Percentiles rank a stretch among this genome's conserved stretches.
phyloP scores from a whole-genome alignment of 129 eudicot species.

The Chrysanthemum seticuspe region DNA sequence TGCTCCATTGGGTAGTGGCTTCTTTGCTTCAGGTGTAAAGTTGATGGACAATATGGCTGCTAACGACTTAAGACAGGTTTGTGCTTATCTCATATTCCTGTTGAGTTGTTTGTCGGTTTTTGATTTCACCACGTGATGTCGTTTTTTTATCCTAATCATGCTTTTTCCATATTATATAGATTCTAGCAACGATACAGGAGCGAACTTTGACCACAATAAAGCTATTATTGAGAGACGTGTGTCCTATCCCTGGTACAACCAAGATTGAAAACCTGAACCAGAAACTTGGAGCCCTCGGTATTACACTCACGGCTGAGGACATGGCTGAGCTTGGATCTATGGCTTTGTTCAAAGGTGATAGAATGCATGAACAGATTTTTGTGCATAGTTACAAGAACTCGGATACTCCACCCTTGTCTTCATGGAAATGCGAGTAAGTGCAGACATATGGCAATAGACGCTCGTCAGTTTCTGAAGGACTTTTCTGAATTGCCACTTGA shows the following conservation, averaged over 20 bases:
- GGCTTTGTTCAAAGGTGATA: constrained; percentile 42
- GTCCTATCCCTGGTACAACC: constrained; percentile 52
- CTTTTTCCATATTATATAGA: constrained; percentile 19
- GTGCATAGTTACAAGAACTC: constrained; percentile 17
- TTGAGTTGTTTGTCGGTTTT: no score
- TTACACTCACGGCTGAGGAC: constrained; percentile 41
- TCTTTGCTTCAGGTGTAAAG: constrained; percentile 36
- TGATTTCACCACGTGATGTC: no score
- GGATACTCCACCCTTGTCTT: constrained; percentile 32
- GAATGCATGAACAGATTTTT: constrained; percentile 37
- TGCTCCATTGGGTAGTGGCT: constrained; percentile 52
- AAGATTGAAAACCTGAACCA: constrained; percentile 46
- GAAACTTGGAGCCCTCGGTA: constrained; percentile 43
- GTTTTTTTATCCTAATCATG: background rate
- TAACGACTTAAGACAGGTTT: constrained; percentile 49
- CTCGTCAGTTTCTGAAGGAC: no score
- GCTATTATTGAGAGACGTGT: constrained; percentile 28
- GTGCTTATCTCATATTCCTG: background rate
- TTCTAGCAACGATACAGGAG: constrained; percentile 41
- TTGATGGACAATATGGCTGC: constrained; percentile 35
- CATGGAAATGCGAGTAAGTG: constrained; percentile 21
- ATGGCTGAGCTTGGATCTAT: constrained; percentile 43
- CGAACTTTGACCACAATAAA: constrained; percentile 49
- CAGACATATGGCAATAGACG: no score
- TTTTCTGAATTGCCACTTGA: no score